Evolutionary conservation across 2,329 filamentous ascomycete genomes (phyloP).

Genomic region (Zarea fungicola): DNA sequence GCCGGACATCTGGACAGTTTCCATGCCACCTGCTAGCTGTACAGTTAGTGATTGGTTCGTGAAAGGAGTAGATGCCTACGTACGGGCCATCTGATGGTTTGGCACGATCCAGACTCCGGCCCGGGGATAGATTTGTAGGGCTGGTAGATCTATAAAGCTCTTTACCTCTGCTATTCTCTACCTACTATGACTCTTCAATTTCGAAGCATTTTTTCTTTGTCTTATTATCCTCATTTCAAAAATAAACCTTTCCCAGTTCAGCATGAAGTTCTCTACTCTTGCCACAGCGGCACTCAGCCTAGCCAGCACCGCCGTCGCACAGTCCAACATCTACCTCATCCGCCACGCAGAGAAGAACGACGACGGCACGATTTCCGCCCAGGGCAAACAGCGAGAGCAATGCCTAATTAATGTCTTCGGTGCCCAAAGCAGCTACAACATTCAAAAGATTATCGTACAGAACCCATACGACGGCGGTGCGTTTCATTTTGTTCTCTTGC

Average conservation of each 20-base stretch:
- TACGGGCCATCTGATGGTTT: no score
- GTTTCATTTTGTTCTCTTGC: no score
- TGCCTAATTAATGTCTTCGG: constrained; percentile 51
- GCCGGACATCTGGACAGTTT: no score
- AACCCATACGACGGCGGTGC: constrained; percentile 37
- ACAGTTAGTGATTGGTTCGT: no score
- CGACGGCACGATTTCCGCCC: constrained; percentile 37
- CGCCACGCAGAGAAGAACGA: constrained; percentile 55
- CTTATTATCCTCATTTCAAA: neutral
- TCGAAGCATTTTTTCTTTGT: neutral
- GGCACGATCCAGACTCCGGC: no score
- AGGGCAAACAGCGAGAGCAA: constrained; percentile 47
- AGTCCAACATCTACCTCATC: constrained; percentile 51
- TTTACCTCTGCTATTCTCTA: neutral
- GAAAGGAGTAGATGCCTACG: no score
- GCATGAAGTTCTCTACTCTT: constrained; percentile 2
- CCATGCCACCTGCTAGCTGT: no score
- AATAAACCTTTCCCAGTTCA: neutral
- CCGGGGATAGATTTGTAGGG: no score
- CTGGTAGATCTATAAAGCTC: neutral
- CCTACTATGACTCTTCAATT: no score
- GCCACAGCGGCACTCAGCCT: neutral
- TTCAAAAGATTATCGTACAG: constrained; percentile 50
- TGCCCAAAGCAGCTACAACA: constrained; percentile 41
- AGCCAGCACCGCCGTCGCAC: neutral